A percentile compares a stretch with the other conserved stretches of the same genome.
Conservation (phyloP, 257 asterid species). For the Solanum paucissectum region DNA sequence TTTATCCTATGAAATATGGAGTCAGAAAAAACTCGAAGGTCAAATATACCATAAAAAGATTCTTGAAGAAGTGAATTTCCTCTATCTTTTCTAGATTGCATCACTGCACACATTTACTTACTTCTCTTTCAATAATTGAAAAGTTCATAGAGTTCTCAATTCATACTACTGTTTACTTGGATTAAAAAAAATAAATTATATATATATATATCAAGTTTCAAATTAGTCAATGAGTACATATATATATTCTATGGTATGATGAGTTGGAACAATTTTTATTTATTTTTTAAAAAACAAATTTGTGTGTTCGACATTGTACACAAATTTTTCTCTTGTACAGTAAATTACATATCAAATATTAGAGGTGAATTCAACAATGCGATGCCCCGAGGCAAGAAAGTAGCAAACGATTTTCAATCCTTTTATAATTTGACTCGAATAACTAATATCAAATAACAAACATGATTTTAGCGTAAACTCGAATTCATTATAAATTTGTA, state of each 20-base stretch:
- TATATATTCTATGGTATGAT: background rate
- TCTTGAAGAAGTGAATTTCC: background rate
- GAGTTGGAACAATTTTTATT: background rate
- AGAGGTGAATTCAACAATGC: background rate
- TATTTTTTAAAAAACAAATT: background rate
- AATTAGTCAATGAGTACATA: background rate
- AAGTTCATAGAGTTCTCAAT: background rate
- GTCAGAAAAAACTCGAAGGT: background rate
- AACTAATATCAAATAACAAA: background rate
- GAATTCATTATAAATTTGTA: background rate
- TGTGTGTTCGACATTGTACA: background rate
- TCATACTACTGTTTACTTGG: background rate
- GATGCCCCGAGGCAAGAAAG: no score
- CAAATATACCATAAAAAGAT: background rate
- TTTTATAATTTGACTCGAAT: background rate
- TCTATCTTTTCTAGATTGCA: background rate
- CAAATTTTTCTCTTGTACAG: background rate
- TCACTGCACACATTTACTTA: background rate
- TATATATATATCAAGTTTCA: background rate
- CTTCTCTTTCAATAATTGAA: background rate
- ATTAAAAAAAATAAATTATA: background rate
- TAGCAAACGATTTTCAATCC: no score
- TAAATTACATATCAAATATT: background rate
- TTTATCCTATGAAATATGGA: background rate
- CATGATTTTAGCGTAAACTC: background rate